Base-by-base conservation (phyloP, 805 yeast species). In the Wickerhamomyces rabaulensis region DNA sequence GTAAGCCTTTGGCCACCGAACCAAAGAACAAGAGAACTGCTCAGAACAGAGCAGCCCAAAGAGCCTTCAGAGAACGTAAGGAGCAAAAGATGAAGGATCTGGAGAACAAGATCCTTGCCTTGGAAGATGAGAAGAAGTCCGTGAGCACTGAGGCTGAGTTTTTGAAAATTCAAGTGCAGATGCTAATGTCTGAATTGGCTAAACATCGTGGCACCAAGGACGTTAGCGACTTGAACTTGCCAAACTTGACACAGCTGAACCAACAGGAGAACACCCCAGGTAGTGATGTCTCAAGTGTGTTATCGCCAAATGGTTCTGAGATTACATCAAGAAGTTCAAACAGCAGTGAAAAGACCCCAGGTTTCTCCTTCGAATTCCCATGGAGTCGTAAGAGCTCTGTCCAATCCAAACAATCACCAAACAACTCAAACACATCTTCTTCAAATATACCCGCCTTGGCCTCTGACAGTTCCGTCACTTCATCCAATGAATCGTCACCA, bases 31-130 rank as follows among this genome's bases (percentile, higher is more conserved):
- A 88, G 72, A 75, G 98, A 56, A 88, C 96, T n/a, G 97, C 97
- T 3, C 98, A 92, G 68, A 92, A 92, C 65, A 76, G 98, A 57
- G 97, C 97, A 4, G 98, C 98, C 15, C 99, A 92, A 67, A 74
- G 97, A 46, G 98, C 97, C 9, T 91, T 89, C 67, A 74, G 98
- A 47, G 97, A 92, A 67, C 79, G 98, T 49, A 92, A 92, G 64
- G 97, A 92, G 65, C 75, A 75, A 41, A 88, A 86, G 61, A 78
- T 92, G 81, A 78, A 80, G 60, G 96, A 89, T 53, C 73, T 92
- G 51, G 97, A 91, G 62, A 82, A 80, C 41, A 82, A 87, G 55
- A 95, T 92, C 13, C 66, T 74, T 43, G 64, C 69, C 53, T 74
- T 92, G 54, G 97, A 94, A 64, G 76, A 76, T 52, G 86, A 83